These are phyloP conservation scores for Neurospora africana DNA, from an alignment of 495 filamentous ascomycete species.

Conservation along the genomic window DNA sequence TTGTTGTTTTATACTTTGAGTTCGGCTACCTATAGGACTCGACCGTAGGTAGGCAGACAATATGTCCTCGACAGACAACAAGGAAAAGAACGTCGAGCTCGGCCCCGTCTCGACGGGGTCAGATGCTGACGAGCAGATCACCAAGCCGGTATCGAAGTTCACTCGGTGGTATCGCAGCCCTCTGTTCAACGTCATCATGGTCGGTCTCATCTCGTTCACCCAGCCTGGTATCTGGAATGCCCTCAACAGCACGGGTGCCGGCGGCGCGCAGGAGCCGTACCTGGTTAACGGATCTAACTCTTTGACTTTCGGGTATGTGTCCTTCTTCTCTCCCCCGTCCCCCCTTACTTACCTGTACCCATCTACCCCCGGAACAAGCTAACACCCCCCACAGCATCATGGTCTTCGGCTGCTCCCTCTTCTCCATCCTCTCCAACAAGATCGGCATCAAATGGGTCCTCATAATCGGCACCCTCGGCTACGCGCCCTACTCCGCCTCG, in stretches of 20 bases:
- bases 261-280: constrained; percentile 45
- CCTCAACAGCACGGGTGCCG: constrained; percentile 46
- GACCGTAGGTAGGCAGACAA: not conserved
- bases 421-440: constrained; percentile 41
- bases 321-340: no score
- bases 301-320: constrained; percentile 35
- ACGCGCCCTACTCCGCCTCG: constrained; percentile 45
- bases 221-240: constrained; percentile 53
- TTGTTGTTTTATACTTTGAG: not conserved
- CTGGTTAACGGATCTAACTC: constrained; percentile 49
- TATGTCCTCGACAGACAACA: constrained; percentile 12
- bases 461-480: constrained; percentile 45
- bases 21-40: not conserved
- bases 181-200: constrained; percentile 44
- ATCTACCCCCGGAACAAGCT: not conserved
- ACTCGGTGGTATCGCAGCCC: constrained; percentile 41
- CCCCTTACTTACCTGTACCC: no score
- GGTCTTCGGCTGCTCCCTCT: constrained; percentile 44
- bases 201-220: constrained; percentile 46
- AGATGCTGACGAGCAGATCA: constrained; percentile 4
- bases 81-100: constrained; percentile 7
- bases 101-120: not conserved
- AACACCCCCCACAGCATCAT: constrained; percentile 30
- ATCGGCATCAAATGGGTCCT: constrained; percentile 43
- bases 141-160: constrained; percentile 21